Evolutionary conservation across 164 flowering plant genomes (phyloP).

Genomic region (Vitis vinifera): ASM3070453v1 NC_081811.1:31001-31500

Average conservation of each 20-base stretch:
- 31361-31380: no score
- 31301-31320: background rate
- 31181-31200: conserved; percentile 54
- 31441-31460: no score
- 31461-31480: no score
- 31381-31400: no score
- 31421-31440: no score
- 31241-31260: background rate
- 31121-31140: conserved; percentile 27
- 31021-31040: conserved; percentile 70
- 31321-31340: no score
- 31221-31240: conserved; percentile 44
- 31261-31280: background rate
- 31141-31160: conserved; percentile 42
- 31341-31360: no score
- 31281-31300: background rate
- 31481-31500: no score
- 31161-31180: conserved; percentile 55
- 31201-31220: conserved; percentile 54
- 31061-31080: conserved; percentile 55
- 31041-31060: conserved; percentile 66
- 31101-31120: conserved; percentile 28
- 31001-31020: conserved; percentile 50
- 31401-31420: no score
- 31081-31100: conserved; percentile 42